Evolutionary conservation across 2,329 filamentous ascomycete genomes (phyloP).

Genomic region (Fusarium sambucinum): DNA sequence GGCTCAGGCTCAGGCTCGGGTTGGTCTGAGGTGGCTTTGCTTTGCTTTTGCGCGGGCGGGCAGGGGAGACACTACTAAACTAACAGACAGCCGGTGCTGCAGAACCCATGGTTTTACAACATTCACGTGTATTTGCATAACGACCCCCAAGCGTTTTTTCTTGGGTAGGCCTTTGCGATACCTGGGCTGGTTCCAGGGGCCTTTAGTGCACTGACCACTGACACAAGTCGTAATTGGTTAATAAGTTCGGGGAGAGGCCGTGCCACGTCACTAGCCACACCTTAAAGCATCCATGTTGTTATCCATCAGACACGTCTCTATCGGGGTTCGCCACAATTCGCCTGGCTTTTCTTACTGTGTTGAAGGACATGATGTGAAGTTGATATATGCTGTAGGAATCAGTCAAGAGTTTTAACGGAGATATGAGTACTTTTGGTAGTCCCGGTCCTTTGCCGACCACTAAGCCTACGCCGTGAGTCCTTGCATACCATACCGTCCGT

Average conservation of each 20-base stretch:
- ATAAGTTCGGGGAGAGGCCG: conserved; percentile 2
- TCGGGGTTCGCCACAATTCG: conserved; percentile 39
- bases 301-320: conserved; percentile 34
- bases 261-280: conserved; percentile 47
- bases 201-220: conserved; percentile 6
- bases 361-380: conserved; percentile 21
- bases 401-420: conserved; percentile 26
- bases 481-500: neutral
- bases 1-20: conserved; percentile 25
- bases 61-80: conserved; percentile 26
- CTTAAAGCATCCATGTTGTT: conserved; percentile 32
- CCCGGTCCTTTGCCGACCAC: conserved; percentile 74
- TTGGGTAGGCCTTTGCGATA: conserved; percentile 13
- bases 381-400: conserved; percentile 16
- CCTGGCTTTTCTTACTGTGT: conserved; percentile 34
- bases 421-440: conserved; percentile 75
- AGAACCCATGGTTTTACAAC: conserved; percentile 8
- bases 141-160: conserved; percentile 5
- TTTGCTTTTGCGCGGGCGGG: conserved; percentile 25
- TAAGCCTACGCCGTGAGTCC: conserved; percentile 77
- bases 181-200: conserved; percentile 2
- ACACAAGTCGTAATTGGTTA: conserved; percentile 6
- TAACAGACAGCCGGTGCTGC: neutral
- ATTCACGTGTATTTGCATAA: conserved; percentile 47
- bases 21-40: conserved; percentile 24